Conservation (phyloP, 805 yeast genomes). For the Cyberlindnera nakhonratchasimensis region DNA sequence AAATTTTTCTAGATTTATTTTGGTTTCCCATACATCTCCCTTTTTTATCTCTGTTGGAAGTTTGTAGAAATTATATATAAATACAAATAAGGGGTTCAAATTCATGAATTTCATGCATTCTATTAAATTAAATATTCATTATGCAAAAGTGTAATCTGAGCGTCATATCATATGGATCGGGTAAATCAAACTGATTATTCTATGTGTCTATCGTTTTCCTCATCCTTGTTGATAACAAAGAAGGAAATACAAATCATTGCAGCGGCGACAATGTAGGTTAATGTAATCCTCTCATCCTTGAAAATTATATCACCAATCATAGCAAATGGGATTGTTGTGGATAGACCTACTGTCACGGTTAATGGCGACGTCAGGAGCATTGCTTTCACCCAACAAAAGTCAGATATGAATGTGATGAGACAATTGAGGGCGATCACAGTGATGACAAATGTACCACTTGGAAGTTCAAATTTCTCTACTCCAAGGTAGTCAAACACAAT, state of each 20-base stretch:
- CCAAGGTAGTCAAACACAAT: slow-evolving; percentile 59
- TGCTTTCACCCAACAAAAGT: slow-evolving; percentile 94
- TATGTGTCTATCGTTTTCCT: slow-evolving; percentile 50
- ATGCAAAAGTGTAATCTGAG: not conserved
- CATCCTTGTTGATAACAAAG: slow-evolving; percentile 76
- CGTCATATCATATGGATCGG: not conserved
- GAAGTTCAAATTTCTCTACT: slow-evolving; percentile 70
- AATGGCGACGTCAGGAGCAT: slow-evolving; percentile 90
- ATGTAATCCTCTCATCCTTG: slow-evolving; percentile 58
- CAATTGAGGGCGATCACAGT: slow-evolving; percentile 61
- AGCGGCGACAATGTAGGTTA: slow-evolving; percentile 76
- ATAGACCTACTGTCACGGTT: slow-evolving; percentile 92
- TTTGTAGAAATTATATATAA: no score
- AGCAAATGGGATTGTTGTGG: slow-evolving; percentile 91
- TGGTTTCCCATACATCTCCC: not conserved
- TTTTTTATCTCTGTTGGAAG: no score
- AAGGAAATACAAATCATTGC: slow-evolving; percentile 75
- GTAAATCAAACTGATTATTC: slow-evolving; percentile 7
- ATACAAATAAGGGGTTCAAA: not conserved
- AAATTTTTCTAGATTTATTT: slow-evolving; percentile 1
- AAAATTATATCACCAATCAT: slow-evolving; percentile 85
- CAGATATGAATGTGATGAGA: slow-evolving; percentile 76
- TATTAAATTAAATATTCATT: not conserved
- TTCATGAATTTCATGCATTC: slow-evolving; percentile 1
- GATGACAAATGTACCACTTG: slow-evolving; percentile 50